A percentile compares a stretch with the other conserved stretches of the same genome.
Evolutionary conservation across 2,329 filamentous ascomycete species (phyloP).

Genomic region (Colletotrichum camelliae): DNA sequence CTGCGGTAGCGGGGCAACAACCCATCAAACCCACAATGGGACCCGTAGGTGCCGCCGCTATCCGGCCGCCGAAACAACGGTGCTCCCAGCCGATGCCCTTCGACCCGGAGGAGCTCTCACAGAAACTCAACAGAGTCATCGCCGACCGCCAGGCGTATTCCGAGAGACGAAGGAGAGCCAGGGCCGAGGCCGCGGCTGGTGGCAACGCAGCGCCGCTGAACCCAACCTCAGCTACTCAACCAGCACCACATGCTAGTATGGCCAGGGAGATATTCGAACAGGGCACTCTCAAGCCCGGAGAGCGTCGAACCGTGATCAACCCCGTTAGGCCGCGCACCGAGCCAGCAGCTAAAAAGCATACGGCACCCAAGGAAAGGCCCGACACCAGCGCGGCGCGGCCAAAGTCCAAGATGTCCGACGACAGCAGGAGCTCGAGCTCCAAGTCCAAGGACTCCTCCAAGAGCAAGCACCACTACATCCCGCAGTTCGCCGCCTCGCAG

Average conservation of each 20-base stretch:
- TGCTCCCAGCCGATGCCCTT: slow-evolving; percentile 37
- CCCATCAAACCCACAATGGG: background rate
- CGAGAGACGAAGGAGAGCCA: slow-evolving; percentile 37
- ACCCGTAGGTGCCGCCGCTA: background rate
- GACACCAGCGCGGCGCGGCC: background rate
- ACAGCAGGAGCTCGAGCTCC: slow-evolving; percentile 9
- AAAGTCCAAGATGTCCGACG: slow-evolving; percentile 21
- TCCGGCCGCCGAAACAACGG: slow-evolving; percentile 14
- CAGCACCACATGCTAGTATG: background rate
- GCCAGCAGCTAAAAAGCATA: background rate
- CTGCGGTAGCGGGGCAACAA: background rate
- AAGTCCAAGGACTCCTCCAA: slow-evolving; percentile 3
- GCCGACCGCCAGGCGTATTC: slow-evolving; percentile 52
- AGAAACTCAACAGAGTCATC: slow-evolving; percentile 56
- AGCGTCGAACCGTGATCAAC: background rate
- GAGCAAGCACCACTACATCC: slow-evolving; percentile 53
- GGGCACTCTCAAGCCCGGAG: slow-evolving; percentile 1
- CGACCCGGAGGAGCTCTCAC: slow-evolving; percentile 60
- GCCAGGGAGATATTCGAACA: slow-evolving; percentile 7
- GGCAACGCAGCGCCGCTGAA: background rate
- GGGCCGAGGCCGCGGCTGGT: slow-evolving; percentile 26
- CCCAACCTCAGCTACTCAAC: background rate
- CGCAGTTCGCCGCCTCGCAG: slow-evolving; percentile 58
- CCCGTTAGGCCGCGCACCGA: background rate
- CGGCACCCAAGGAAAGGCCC: background rate